phyloP scores from a whole-genome alignment of 495 filamentous ascomycete genomes.

The Podospora conica region DNA sequence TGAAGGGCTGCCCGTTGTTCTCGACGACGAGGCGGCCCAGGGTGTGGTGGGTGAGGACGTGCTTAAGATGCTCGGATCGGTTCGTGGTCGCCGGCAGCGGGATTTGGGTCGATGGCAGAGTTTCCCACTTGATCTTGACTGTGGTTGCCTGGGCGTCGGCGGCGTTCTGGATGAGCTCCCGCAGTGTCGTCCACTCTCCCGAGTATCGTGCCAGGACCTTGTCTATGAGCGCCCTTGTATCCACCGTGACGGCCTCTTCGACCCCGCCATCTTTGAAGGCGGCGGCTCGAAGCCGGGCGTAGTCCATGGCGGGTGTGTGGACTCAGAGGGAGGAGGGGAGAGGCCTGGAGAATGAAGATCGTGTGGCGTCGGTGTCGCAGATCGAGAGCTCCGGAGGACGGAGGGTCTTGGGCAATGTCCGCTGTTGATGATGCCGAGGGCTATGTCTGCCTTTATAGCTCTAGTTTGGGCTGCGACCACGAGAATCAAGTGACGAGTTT shows the following conservation, averaged over 20 bases:
- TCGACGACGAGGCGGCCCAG: conserved; percentile 75
- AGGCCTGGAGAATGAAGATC: neutral
- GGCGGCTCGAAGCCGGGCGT: conserved; percentile 73
- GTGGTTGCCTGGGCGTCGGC: conserved; percentile 88
- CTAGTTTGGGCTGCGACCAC: neutral
- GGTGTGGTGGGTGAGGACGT: conserved; percentile 76
- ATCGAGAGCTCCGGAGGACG: neutral
- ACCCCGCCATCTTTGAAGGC: conserved; percentile 80
- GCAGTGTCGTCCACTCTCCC: conserved; percentile 79
- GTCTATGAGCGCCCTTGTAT: conserved; percentile 93
- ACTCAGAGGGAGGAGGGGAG: neutral
- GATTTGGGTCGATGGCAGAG: conserved; percentile 67
- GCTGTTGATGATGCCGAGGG: neutral
- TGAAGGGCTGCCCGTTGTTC: conserved; percentile 84
- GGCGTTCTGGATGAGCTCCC: conserved; percentile 96
- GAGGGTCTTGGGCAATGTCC: neutral
- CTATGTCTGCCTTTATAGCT: neutral
- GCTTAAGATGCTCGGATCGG: conserved; percentile 66
- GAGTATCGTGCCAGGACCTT: conserved; percentile 95
- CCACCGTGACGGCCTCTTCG: conserved; percentile 97
- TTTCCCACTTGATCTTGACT: conserved; percentile 87
- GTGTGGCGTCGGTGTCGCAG: neutral
- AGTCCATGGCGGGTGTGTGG: conserved; percentile 53
- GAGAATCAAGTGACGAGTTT: neutral
- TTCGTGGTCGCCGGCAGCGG: conserved; percentile 64